phyloP scores from a whole-genome alignment of 257 asterid species.

The Solanum piurae region DNA sequence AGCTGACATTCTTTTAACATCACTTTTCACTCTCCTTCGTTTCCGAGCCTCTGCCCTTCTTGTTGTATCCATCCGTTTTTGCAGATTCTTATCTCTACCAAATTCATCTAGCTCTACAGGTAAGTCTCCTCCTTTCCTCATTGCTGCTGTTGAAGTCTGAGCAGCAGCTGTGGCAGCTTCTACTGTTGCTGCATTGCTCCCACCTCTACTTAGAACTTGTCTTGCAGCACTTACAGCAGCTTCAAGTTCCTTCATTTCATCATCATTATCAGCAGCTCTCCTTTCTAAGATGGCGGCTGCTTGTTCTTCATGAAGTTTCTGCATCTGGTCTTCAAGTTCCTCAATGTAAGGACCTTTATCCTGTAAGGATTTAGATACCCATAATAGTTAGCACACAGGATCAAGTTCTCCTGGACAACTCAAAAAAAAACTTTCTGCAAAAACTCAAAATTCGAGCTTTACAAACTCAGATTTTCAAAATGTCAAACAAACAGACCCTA shows the following conservation, averaged over 20 bases:
- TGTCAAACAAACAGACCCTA: neutral
- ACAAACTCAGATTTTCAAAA: neutral
- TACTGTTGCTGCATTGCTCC: conserved; percentile 33
- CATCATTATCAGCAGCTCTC: conserved; percentile 70
- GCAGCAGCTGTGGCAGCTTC: conserved; percentile 67
- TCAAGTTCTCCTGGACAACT: neutral
- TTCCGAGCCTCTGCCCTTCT: conserved; percentile 71
- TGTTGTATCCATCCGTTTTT: conserved; percentile 61
- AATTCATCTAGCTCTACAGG: conserved; percentile 79
- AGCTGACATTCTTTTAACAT: conserved; percentile 51
- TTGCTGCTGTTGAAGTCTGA: conserved; percentile 44
- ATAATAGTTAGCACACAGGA: neutral
- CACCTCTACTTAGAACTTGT: conserved; percentile 49
- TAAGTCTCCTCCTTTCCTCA: conserved; percentile 44
- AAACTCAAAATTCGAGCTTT: neutral
- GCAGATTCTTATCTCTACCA: conserved; percentile 76
- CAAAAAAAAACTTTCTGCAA: neutral
- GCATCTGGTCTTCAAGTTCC: conserved; percentile 92
- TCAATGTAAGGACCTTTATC: conserved; percentile 89
- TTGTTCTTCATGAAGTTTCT: conserved; percentile 78
- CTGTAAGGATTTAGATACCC: conserved; percentile 29
- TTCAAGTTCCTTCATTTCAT: conserved; percentile 74
- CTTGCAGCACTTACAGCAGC: conserved; percentile 65
- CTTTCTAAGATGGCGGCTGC: conserved; percentile 71
- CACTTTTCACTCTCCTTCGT: conserved; percentile 55